Conservation (phyloP, 352 stramenopile species). For the Elongisporangium anandrum region DNA sequence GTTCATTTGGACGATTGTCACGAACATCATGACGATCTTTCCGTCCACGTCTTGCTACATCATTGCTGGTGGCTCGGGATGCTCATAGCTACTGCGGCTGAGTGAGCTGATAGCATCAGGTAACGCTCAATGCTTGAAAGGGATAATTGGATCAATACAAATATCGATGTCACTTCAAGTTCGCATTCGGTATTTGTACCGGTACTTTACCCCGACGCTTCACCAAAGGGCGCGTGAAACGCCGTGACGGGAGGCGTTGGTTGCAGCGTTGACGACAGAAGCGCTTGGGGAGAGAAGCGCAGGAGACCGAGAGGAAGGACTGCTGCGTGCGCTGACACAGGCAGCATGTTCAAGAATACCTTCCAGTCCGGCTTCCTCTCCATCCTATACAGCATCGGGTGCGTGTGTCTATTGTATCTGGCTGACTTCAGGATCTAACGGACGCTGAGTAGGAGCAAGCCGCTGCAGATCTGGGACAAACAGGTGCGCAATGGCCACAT, state of each 20-base stretch:
- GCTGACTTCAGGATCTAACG: background rate
- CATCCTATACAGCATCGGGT: constrained; percentile 97
- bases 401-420: constrained; percentile 2
- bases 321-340: background rate
- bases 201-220: background rate
- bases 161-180: constrained; percentile 1
- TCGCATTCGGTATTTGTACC: constrained; percentile 1
- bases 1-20: constrained; percentile 47
- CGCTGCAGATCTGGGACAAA: constrained; percentile 98
- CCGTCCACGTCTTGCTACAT: constrained; percentile 36
- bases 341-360: constrained; percentile 96
- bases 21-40: constrained; percentile 50
- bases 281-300: background rate
- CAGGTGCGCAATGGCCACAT: constrained; percentile 98
- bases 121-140: no score
- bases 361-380: constrained; percentile 98
- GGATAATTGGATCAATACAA: constrained; percentile 3
- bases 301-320: background rate
- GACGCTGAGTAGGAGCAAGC: constrained; percentile 85
- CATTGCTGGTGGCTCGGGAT: constrained; percentile 34
- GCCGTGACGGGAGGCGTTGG: background rate
- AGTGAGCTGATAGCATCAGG: no score
- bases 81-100: constrained; percentile 22
- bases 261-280: background rate
- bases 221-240: background rate